These are phyloP conservation scores for Boletus holoroseus DNA, from an alignment of 1,284 basidiomycete species.

Conservation along the genomic window DNA sequence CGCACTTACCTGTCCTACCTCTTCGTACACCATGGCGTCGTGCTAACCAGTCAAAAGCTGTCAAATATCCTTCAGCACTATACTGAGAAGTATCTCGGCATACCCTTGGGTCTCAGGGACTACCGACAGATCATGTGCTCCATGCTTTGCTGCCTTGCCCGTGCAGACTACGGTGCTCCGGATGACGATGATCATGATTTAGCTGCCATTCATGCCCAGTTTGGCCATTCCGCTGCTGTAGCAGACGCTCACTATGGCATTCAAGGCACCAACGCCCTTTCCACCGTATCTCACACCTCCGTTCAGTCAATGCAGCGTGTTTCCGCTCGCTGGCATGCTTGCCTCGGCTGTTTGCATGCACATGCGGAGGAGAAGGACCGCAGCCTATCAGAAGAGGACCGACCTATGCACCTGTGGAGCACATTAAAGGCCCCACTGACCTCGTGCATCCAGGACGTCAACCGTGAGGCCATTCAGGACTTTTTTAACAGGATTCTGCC, in stretches of 20 bases:
- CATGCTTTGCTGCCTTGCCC: constrained; percentile 7
- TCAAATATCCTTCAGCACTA: not conserved
- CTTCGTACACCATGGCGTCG: not conserved
- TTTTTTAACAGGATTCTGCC: no score
- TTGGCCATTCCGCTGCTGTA: not conserved
- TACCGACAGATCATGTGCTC: constrained; percentile 9
- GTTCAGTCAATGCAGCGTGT: constrained; percentile 5
- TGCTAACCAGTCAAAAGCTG: not conserved
- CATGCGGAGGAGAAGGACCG: not conserved
- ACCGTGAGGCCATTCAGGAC: no score
- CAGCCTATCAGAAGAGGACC: not conserved
- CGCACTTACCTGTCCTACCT: not conserved
- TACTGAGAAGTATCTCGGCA: constrained; percentile 1
- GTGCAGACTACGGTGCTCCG: not conserved
- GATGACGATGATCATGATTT: not conserved
- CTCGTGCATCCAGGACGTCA: no score
- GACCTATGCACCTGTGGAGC: not conserved
- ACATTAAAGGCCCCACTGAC: no score
- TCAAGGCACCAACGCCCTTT: not conserved
- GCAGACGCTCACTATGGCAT: constrained; percentile 9
- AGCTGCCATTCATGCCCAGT: not conserved
- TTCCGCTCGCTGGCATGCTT: constrained; percentile 1
- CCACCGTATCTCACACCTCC: not conserved
- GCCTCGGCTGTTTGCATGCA: not conserved
- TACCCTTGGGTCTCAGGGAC: not conserved